These are phyloP conservation scores for Colletotrichum zoysiae DNA, from an alignment of 2,329 filamentous ascomycete genomes.

Conservation along the genomic window DNA sequence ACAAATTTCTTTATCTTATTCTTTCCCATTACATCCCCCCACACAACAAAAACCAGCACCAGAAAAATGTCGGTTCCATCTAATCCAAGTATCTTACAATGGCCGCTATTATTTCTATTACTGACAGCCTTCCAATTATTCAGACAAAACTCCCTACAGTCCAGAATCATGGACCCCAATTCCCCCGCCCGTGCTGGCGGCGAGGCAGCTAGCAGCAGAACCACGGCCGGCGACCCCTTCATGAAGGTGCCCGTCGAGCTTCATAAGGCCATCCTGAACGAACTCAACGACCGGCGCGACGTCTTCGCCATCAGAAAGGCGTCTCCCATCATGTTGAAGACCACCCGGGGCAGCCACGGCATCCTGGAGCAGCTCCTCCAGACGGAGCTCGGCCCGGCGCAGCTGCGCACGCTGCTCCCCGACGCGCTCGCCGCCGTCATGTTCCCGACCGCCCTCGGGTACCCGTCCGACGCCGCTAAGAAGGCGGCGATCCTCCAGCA, in stretches of 20 bases:
- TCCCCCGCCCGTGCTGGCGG: background rate
- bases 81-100: too few relatives aligned
- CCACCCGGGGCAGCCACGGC: background rate
- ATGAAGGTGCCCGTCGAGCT: background rate
- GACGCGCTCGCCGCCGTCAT: background rate
- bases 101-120: too few relatives aligned
- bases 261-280: background rate
- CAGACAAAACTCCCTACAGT: fast-evolving
- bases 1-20: background rate
- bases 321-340: background rate
- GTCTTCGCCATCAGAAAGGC: background rate
- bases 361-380: background rate
- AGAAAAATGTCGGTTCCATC: background rate
- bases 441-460: background rate
- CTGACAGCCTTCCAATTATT: background rate
- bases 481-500: background rate
- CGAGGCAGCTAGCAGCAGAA: background rate
- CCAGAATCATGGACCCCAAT: background rate
- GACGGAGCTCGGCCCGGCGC: background rate
- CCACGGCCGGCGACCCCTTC: background rate
- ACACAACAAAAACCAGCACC: too few relatives aligned
- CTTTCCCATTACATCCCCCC: background rate
- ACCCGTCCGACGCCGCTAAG: background rate
- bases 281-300: background rate
- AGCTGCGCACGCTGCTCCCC: background rate